Conservation (phyloP, 2,329 filamentous ascomycete species). For the Thermoascus crustaceus region DNA sequence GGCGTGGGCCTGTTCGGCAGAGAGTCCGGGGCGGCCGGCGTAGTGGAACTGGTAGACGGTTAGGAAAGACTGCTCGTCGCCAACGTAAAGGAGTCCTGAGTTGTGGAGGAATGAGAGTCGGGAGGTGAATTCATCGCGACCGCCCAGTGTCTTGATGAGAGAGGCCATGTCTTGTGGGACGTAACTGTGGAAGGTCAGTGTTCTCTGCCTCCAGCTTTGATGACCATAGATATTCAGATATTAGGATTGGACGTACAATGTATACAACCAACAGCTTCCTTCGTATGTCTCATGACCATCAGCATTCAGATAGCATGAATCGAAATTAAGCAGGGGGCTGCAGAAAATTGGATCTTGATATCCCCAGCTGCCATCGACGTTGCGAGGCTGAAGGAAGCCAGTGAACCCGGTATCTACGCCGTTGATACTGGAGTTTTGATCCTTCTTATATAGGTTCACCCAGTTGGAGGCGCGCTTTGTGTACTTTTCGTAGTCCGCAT, state of each 20-base stretch:
- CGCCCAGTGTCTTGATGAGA: slow-evolving; percentile 54
- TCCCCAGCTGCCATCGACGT: slow-evolving; percentile 35
- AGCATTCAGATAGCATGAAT: slow-evolving; percentile 19
- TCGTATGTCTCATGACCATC: slow-evolving; percentile 63
- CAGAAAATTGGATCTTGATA: slow-evolving; percentile 37
- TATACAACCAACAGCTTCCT: slow-evolving; percentile 64
- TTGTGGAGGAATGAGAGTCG: slow-evolving; percentile 60
- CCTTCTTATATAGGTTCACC: slow-evolving; percentile 55
- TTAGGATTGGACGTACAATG: slow-evolving; percentile 45
- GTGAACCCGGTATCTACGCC: slow-evolving; percentile 30
- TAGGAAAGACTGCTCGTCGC: slow-evolving; percentile 58
- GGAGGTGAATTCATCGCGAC: slow-evolving; percentile 47
- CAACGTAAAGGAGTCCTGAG: slow-evolving; percentile 56
- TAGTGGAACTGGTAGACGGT: slow-evolving; percentile 64
- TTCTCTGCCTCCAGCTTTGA: background rate
- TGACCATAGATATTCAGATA: background rate
- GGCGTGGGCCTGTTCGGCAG: slow-evolving; percentile 47
- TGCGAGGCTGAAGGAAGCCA: slow-evolving; percentile 38
- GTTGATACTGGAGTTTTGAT: slow-evolving; percentile 7
- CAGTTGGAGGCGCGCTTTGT: slow-evolving; percentile 54
- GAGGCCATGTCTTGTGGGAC: slow-evolving; percentile 44
- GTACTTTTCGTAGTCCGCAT: slow-evolving; percentile 53
- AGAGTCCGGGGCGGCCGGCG: slow-evolving; percentile 52
- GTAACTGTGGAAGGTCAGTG: slow-evolving; percentile 42
- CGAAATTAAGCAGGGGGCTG: slow-evolving; percentile 2